These are phyloP conservation scores for Neofusicoccum sp. DNA, from an alignment of 2,329 filamentous ascomycete species.

Conservation along the genomic window DNA sequence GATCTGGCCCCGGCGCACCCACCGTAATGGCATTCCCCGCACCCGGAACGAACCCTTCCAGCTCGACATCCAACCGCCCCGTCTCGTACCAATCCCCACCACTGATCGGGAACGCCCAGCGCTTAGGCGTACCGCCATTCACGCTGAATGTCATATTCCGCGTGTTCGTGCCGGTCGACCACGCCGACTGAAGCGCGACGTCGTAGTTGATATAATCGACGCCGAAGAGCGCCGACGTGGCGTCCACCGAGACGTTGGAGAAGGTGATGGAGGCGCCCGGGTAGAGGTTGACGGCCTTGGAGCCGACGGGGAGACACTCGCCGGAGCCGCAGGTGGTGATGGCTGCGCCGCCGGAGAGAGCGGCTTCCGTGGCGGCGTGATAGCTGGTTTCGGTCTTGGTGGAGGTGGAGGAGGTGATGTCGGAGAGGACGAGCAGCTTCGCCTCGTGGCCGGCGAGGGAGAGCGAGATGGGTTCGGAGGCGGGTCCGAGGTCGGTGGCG, in stretches of 20 bases:
- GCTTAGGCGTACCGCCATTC: conserved; percentile 35
- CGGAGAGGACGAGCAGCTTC: conserved; percentile 36
- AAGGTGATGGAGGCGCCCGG: conserved; percentile 29
- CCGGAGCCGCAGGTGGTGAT: conserved; percentile 26
- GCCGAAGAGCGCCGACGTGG: conserved; percentile 29
- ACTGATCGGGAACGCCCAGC: conserved; percentile 40
- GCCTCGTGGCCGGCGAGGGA: conserved; percentile 26
- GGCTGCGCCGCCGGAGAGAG: conserved; percentile 31
- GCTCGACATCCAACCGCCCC: conserved; percentile 25
- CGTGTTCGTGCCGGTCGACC: conserved; percentile 34
- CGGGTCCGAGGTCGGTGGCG: conserved; percentile 18
- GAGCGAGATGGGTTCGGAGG: conserved; percentile 4
- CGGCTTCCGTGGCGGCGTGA: conserved; percentile 32
- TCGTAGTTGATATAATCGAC: conserved; percentile 43
- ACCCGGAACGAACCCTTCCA: conserved; percentile 29
- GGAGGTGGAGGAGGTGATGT: conserved; percentile 25
- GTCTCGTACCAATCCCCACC: conserved; percentile 40
- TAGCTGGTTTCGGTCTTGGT: conserved; percentile 26
- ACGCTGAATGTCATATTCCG: conserved; percentile 39
- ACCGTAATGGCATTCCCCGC: conserved; percentile 26
- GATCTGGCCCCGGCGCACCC: conserved; percentile 21
- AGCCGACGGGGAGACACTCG: conserved; percentile 30
- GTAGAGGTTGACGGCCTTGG: conserved; percentile 36
- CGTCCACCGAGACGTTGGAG: conserved; percentile 27
- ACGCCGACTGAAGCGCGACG: conserved; percentile 36